phyloP scores from a whole-genome alignment of 306 rosid genomes.

The Mucuna pruriens region DNA sequence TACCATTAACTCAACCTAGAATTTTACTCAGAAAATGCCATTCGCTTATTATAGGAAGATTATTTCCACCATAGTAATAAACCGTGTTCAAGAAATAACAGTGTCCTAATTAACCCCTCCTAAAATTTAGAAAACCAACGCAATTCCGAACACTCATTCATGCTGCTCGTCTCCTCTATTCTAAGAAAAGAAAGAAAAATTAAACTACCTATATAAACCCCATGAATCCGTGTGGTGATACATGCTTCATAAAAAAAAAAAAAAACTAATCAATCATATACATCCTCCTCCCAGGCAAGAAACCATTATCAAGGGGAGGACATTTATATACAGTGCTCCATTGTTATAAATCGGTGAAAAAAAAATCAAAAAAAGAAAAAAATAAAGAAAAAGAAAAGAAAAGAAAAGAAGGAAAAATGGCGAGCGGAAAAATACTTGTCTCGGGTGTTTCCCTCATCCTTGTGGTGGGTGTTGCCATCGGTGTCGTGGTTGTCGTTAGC shows the following conservation, averaged over 20 bases:
- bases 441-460: constrained; percentile 67
- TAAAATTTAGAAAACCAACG: constrained; percentile 18
- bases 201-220: constrained; percentile 32
- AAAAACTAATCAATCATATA: background rate
- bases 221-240: background rate
- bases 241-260: background rate
- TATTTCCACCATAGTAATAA: constrained; percentile 9
- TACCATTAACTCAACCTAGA: constrained; percentile 17
- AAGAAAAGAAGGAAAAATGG: background rate
- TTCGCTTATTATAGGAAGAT: constrained; percentile 26
- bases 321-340: background rate
- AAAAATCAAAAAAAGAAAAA: background rate
- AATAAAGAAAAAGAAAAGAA: background rate
- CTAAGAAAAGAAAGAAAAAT: background rate
- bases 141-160: constrained; percentile 30
- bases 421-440: constrained; percentile 46
- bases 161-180: constrained; percentile 27
- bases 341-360: background rate
- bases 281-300: constrained; percentile 28
- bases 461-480: constrained; percentile 70
- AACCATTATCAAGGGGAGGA: constrained; percentile 37
- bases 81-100: background rate
- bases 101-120: constrained; percentile 2
- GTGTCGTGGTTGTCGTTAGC: constrained; percentile 48
- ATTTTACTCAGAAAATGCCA: constrained; percentile 12